Evolutionary conservation across 495 filamentous ascomycete species (phyloP).

Genomic region (Penicillium fimorum): DNA sequence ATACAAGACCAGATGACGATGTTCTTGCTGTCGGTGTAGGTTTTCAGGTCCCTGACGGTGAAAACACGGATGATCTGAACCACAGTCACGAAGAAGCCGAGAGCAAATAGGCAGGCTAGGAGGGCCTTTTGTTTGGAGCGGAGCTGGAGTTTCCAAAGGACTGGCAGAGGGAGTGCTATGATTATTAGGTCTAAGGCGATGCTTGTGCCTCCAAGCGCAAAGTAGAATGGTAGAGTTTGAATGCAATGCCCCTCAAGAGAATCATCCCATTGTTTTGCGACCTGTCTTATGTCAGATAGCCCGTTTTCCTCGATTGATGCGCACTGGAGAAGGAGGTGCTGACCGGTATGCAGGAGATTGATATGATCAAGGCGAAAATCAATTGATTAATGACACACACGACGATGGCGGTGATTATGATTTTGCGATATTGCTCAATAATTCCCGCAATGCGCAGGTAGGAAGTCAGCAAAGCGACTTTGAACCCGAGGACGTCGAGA

Average conservation of each 20-base stretch:
- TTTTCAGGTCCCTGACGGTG: slow-evolving; percentile 40
- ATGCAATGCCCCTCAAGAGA: slow-evolving; percentile 42
- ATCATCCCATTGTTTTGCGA: slow-evolving; percentile 47
- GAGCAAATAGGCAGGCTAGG: slow-evolving; percentile 46
- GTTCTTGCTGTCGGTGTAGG: slow-evolving; percentile 44
- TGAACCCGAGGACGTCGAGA: slow-evolving; percentile 49
- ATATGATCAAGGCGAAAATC: slow-evolving; percentile 25
- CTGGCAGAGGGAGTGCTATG: slow-evolving; percentile 50
- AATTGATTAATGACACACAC: slow-evolving; percentile 38
- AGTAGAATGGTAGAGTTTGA: slow-evolving; percentile 43
- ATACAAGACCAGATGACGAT: slow-evolving; percentile 53
- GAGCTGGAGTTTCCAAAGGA: slow-evolving; percentile 42
- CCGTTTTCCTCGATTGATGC: not conserved
- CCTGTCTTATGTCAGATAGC: slow-evolving; percentile 15
- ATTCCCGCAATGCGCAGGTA: slow-evolving; percentile 51
- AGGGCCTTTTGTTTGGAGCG: slow-evolving; percentile 31
- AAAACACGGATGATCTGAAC: slow-evolving; percentile 57
- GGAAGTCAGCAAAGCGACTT: slow-evolving; percentile 47
- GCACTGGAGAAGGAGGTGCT: not conserved
- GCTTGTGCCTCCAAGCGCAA: slow-evolving; percentile 24
- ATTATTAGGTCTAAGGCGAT: slow-evolving; percentile 50
- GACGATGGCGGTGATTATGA: slow-evolving; percentile 34
- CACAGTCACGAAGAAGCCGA: slow-evolving; percentile 53
- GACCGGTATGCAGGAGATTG: slow-evolving; percentile 41
- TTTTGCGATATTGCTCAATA: slow-evolving; percentile 36